phyloP scores from a whole-genome alignment of 2,329 filamentous ascomycete species.

The Microdochium trichocladiopsis region DNA sequence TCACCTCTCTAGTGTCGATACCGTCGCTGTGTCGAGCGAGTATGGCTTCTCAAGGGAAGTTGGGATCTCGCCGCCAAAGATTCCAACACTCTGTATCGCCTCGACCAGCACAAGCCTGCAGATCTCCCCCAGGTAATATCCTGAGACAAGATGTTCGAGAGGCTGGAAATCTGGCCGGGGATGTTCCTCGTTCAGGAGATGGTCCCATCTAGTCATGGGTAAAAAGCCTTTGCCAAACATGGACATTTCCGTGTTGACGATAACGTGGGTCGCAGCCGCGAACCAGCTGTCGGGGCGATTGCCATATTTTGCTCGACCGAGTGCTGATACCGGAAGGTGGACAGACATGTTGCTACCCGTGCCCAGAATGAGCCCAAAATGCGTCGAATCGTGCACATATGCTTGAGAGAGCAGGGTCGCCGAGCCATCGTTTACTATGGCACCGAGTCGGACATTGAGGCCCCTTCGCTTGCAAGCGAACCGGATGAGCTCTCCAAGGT shows the following conservation, averaged over 20 bases:
- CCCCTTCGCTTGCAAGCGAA: conserved; percentile 41
- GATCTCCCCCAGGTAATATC: conserved; percentile 61
- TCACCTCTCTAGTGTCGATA: conserved; percentile 51
- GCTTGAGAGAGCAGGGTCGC: conserved; percentile 60
- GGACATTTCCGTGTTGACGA: conserved; percentile 60
- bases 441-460: conserved; percentile 47
- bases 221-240: conserved; percentile 58
- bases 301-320: conserved; percentile 51
- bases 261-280: conserved; percentile 50
- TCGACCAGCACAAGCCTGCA: conserved; percentile 51
- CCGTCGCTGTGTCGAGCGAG: conserved; percentile 52
- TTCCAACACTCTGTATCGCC: conserved; percentile 44
- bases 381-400: conserved; percentile 49
- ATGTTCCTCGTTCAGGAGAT: conserved; percentile 39
- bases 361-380: conserved; percentile 59
- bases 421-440: conserved; percentile 61
- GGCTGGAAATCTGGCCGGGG: conserved; percentile 36
- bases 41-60: conserved; percentile 44
- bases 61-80: conserved; percentile 51
- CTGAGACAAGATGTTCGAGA: conserved; percentile 44
- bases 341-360: conserved; percentile 62
- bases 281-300: conserved; percentile 48
- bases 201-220: conserved; percentile 56
- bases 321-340: conserved; percentile 51
- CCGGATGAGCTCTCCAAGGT: conserved; percentile 52